A percentile compares a stretch with the other conserved stretches of the same genome.
phyloP scores from a whole-genome alignment of 2,329 filamentous ascomycete genomes.

The Diplodia sapinea region DNA sequence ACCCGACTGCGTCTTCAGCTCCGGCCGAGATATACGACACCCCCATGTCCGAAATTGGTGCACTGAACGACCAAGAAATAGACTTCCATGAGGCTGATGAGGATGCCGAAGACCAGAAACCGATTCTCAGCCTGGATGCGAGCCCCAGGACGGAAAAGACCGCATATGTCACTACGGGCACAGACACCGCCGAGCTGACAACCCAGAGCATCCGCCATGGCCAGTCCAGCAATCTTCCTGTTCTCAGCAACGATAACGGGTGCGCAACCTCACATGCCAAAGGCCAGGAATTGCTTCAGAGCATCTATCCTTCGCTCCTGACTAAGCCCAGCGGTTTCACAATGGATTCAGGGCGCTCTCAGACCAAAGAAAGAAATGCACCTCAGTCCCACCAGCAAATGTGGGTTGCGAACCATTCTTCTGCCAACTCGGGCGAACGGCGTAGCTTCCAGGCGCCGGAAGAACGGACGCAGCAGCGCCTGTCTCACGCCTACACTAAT shows the following conservation, averaged over 20 bases:
- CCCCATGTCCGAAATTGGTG: not conserved
- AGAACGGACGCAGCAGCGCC: slow-evolving; percentile 2
- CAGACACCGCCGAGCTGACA: not conserved
- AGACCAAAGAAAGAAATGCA: not conserved
- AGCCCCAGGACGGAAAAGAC: slow-evolving; percentile 2
- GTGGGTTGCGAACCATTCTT: not conserved
- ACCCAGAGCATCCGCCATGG: not conserved
- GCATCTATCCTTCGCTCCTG: slow-evolving; percentile 1
- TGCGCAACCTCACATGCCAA: not conserved
- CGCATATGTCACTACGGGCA: not conserved
- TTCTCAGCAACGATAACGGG: slow-evolving; percentile 2
- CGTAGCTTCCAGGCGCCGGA: not conserved
- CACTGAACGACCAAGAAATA: not conserved
- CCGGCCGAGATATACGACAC: slow-evolving; percentile 1
- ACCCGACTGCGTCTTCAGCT: slow-evolving; percentile 8
- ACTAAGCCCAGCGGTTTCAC: not conserved
- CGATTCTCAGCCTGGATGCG: not conserved
- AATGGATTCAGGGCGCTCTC: slow-evolving; percentile 3
- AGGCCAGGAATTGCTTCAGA: slow-evolving; percentile 6
- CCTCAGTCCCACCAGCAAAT: not conserved
- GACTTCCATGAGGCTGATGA: not conserved
- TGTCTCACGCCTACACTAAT: not conserved
- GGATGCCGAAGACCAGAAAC: not conserved
- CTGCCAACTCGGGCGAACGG: not conserved
- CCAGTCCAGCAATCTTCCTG: not conserved